A percentile compares a stretch with the other conserved stretches of the same genome.
These are phyloP conservation scores for Xylaria flabelliformis DNA, from an alignment of 495 filamentous ascomycete species.

Conservation along the genomic window DNA sequence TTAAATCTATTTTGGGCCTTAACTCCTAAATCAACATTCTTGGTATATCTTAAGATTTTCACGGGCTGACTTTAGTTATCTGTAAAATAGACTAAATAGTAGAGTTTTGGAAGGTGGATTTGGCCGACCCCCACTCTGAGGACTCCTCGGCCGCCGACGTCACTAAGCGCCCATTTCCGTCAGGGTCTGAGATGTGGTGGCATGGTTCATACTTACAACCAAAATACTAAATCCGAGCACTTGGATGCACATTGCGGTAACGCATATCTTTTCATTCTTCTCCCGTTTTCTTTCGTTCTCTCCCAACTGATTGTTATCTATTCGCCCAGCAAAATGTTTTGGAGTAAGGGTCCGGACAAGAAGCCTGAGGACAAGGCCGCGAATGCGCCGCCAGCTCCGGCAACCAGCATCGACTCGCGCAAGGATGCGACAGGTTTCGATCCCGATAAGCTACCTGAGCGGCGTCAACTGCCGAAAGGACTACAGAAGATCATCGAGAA, in stretches of 20 bases:
- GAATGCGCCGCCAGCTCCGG: constrained; percentile 33
- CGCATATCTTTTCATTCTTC: background rate
- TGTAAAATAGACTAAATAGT: too few species aligned
- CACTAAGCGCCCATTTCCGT: constrained; percentile 23
- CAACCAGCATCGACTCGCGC: constrained; percentile 40
- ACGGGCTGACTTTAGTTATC: too few species aligned
- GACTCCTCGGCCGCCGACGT: constrained; percentile 30
- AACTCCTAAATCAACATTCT: too few species aligned
- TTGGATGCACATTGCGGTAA: background rate
- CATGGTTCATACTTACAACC: background rate
- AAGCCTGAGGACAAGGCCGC: constrained; percentile 41
- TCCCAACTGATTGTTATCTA: background rate
- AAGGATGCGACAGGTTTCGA: constrained; percentile 46
- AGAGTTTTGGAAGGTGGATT: too few species aligned
- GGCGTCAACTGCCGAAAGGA: constrained; percentile 68
- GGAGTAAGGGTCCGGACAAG: constrained; percentile 49
- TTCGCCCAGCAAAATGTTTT: constrained; percentile 44
- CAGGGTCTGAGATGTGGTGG: background rate
- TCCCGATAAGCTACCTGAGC: constrained; percentile 59
- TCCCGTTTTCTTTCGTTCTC: background rate
- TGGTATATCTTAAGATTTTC: too few species aligned
- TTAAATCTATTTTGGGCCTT: too few species aligned
- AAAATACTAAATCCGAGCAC: background rate
- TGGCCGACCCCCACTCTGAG: too few species aligned
- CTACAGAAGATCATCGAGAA: constrained; percentile 73